A percentile compares a stretch with the other conserved stretches of the same genome.
phyloP scores from a whole-genome alignment of 805 yeast genomes.

The Candida arabinofermentans region DNA sequence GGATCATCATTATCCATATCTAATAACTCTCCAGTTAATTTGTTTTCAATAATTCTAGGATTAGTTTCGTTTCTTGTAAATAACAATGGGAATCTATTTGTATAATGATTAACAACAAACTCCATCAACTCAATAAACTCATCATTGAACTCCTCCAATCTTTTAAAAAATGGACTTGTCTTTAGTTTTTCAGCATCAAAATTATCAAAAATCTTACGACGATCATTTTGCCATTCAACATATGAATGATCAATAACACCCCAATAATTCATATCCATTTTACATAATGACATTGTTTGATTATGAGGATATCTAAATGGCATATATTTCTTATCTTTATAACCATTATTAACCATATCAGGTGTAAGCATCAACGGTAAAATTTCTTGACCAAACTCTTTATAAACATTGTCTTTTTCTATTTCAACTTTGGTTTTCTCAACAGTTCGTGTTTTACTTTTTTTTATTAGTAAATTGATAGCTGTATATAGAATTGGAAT shows the following conservation, averaged over 20 bases:
- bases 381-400: conserved; percentile 12
- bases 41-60: conserved; percentile 37
- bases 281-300: conserved; percentile 49
- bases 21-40: conserved; percentile 38
- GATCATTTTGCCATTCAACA: conserved; percentile 39
- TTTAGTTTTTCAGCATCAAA: conserved; percentile 33
- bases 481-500: conserved; percentile 10
- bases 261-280: conserved; percentile 48
- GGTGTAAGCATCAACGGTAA: conserved; percentile 16
- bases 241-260: conserved; percentile 45
- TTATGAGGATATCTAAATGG: conserved; percentile 53
- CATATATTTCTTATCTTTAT: conserved; percentile 45
- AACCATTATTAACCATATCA: conserved; percentile 12
- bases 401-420: background rate
- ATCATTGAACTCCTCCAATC: conserved; percentile 31
- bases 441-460: background rate
- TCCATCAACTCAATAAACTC: conserved; percentile 42
- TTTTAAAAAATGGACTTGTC: conserved; percentile 38
- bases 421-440: conserved; percentile 2
- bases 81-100: conserved; percentile 41
- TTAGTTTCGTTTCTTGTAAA: conserved; percentile 27
- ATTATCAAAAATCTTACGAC: conserved; percentile 34
- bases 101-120: conserved; percentile 37
- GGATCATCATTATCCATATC: conserved; percentile 45
- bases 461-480: conserved; percentile 1